Percentiles rank a stretch among this genome's conserved stretches.
Conservation (phyloP, 2,329 filamentous ascomycete species). For the Sporothrix variecibatus region DNA sequence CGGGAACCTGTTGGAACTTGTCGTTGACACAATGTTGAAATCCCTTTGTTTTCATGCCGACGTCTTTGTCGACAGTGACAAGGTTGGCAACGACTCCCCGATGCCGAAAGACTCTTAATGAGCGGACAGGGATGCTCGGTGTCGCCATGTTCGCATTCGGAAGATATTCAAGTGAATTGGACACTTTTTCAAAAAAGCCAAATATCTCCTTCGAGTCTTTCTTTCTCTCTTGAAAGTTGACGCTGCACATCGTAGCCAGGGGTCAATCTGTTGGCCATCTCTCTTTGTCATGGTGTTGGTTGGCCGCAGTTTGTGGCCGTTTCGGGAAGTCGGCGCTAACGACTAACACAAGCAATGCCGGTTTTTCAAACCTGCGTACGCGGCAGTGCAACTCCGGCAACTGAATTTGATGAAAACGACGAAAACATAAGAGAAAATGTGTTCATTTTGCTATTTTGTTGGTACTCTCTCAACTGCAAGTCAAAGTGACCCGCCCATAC, state of each 20-base stretch:
- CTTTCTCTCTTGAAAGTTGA: background rate
- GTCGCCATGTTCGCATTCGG: background rate
- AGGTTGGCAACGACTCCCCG: background rate
- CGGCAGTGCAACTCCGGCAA: background rate
- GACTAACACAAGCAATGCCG: background rate
- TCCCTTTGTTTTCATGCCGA: background rate
- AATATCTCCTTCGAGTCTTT: background rate
- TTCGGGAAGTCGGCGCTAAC: background rate
- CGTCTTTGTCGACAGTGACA: background rate
- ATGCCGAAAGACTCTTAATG: background rate
- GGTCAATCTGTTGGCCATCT: background rate
- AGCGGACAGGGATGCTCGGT: background rate
- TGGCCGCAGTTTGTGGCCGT: background rate
- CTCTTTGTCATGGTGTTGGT: background rate
- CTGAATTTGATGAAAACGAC: background rate
- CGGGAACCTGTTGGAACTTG: background rate
- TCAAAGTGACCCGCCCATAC: background rate
- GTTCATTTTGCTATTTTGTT: background rate
- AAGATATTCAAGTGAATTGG: background rate
- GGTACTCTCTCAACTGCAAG: background rate
- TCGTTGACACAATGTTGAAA: background rate
- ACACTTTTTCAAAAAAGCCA: too few relatives aligned
- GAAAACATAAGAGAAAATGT: background rate
- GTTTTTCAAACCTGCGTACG: background rate
- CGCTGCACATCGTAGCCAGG: background rate